These are phyloP conservation scores for Phialophora verrucosa DNA, from an alignment of 2,329 filamentous ascomycete species.

Conservation along the genomic window DNA sequence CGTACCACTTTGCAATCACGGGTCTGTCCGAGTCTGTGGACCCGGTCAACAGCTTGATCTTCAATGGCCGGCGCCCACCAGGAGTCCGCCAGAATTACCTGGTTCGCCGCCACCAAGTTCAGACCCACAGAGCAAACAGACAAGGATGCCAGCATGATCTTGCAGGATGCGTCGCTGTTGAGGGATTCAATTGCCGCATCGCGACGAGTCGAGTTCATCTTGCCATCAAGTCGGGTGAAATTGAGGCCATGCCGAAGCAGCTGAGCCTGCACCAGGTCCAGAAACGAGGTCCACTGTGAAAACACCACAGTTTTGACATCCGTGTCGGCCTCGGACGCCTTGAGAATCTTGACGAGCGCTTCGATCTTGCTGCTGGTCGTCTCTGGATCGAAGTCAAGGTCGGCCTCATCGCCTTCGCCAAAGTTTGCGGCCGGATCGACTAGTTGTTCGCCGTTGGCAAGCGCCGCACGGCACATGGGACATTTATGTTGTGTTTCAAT, in stretches of 20 bases:
- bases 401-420: constrained; percentile 55
- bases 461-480: constrained; percentile 77
- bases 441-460: constrained; percentile 64
- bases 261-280: constrained; percentile 76
- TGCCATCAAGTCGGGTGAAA: constrained; percentile 78
- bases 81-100: constrained; percentile 80
- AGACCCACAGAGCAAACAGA: constrained; percentile 83
- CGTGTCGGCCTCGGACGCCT: constrained; percentile 67
- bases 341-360: constrained; percentile 75
- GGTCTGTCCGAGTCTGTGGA: constrained; percentile 83
- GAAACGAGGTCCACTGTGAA: constrained; percentile 78
- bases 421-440: constrained; percentile 69
- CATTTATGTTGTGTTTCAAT: constrained; percentile 79
- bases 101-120: constrained; percentile 84
- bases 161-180: constrained; percentile 69
- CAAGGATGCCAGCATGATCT: constrained; percentile 80
- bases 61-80: constrained; percentile 96
- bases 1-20: constrained; percentile 79
- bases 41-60: constrained; percentile 87
- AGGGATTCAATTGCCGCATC: constrained; percentile 73
- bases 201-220: constrained; percentile 72
- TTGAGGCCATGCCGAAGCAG: constrained; percentile 65
- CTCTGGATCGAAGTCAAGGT: constrained; percentile 63
- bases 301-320: constrained; percentile 82
- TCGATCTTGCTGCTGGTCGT: constrained; percentile 82